phyloP scores from a whole-genome alignment of 2,329 filamentous ascomycete genomes.

The Thelonectria discophora region DNA sequence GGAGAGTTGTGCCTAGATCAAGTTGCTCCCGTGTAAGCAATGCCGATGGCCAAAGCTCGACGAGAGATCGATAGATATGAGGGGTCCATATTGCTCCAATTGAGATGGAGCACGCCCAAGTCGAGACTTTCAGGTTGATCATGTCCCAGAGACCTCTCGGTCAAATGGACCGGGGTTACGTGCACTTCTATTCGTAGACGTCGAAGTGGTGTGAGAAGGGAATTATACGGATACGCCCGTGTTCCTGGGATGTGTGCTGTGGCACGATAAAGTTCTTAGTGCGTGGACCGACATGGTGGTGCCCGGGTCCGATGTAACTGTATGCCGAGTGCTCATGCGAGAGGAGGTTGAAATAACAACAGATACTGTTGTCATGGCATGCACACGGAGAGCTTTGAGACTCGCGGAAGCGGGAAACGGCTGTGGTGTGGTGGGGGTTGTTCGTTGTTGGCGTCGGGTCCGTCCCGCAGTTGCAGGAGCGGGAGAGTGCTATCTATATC shows the following conservation, averaged over 20 bases:
- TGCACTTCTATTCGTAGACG: neutral
- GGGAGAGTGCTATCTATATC: neutral
- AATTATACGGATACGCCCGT: conserved; percentile 8
- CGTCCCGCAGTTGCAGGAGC: neutral
- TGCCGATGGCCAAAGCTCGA: neutral
- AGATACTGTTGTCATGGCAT: neutral
- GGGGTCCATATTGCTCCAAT: neutral
- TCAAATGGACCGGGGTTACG: neutral
- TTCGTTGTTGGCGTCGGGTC: neutral
- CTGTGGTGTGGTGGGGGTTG: neutral
- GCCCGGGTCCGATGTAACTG: neutral
- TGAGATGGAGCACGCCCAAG: neutral
- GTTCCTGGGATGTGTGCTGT: neutral
- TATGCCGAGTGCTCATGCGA: conserved; percentile 5
- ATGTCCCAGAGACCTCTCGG: neutral
- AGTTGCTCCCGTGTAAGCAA: neutral
- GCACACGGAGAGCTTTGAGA: neutral
- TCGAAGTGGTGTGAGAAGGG: neutral
- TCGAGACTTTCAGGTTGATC: neutral
- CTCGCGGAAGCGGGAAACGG: conserved; percentile 2
- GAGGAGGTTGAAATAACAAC: conserved; percentile 3
- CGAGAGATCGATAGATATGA: neutral
- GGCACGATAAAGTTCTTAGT: conserved; percentile 1
- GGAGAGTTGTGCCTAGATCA: neutral
- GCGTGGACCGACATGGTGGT: neutral